Conservation (phyloP, 1,284 basidiomycete genomes). For the Gomphus bonarii region DNA sequence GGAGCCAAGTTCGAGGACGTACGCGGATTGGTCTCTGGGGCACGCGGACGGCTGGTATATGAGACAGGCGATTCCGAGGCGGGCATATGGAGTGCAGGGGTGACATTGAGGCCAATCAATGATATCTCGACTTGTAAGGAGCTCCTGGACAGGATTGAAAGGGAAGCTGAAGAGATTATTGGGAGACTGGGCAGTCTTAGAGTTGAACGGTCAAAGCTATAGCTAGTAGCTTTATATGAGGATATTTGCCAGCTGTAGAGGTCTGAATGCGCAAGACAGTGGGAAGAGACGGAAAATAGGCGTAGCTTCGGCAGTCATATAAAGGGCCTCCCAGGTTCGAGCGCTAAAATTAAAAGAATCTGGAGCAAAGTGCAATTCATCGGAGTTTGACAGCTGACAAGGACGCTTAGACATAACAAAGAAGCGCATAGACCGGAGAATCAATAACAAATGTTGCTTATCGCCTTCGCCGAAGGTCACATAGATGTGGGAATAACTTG, state of each 20-base stretch:
- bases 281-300: no score
- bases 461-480: no score
- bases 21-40: constrained; percentile 74
- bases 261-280: no score
- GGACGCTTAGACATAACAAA: no score
- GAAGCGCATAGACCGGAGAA: no score
- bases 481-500: no score
- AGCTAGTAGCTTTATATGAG: neutral
- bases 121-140: constrained; percentile 82
- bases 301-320: no score
- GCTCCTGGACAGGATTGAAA: constrained; percentile 63
- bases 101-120: constrained; percentile 73
- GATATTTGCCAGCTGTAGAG: neutral
- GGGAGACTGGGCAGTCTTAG: constrained; percentile 34
- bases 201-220: constrained; percentile 37
- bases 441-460: no score
- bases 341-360: no score
- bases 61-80: constrained; percentile 78
- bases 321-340: no score
- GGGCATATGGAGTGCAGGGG: constrained; percentile 84
- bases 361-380: no score
- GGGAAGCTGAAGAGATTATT: constrained; percentile 69
- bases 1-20: constrained; percentile 87
- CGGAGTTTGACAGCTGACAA: no score
- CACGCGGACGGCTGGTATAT: constrained; percentile 71